Conservation (phyloP, 129 eudicot genomes). For the Lactuca saligna region DNA sequence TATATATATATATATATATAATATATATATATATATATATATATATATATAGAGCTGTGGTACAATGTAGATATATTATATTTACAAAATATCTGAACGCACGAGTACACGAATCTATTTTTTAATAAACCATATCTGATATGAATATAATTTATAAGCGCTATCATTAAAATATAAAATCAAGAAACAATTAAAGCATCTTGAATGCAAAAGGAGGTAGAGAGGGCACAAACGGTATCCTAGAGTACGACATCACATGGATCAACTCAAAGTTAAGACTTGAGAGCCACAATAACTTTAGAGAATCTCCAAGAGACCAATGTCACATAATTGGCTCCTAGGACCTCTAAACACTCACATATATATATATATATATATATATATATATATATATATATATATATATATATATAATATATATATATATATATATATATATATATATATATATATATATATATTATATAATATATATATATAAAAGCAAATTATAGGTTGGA, state of each 20-base stretch:
- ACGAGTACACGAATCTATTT: slow-evolving; percentile 19
- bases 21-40: slow-evolving; percentile 1
- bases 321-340: slow-evolving; percentile 44
- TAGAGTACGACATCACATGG: slow-evolving; percentile 35
- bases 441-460: no score
- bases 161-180: slow-evolving; percentile 13
- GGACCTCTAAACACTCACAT: slow-evolving; percentile 38
- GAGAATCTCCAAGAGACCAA: slow-evolving; percentile 37
- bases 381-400: neutral
- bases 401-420: neutral
- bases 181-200: slow-evolving; percentile 17
- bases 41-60: neutral
- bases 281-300: slow-evolving; percentile 39
- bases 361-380: slow-evolving; percentile 21
- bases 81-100: neutral
- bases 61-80: neutral
- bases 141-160: neutral
- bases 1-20: no score
- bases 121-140: neutral
- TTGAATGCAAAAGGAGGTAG: slow-evolving; percentile 17
- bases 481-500: no score
- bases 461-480: no score
- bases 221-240: slow-evolving; percentile 33
- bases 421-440: no score
- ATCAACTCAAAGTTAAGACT: slow-evolving; percentile 28